phyloP scores from a whole-genome alignment of 148 eudicot species.

The Camellia granthamiana region DNA sequence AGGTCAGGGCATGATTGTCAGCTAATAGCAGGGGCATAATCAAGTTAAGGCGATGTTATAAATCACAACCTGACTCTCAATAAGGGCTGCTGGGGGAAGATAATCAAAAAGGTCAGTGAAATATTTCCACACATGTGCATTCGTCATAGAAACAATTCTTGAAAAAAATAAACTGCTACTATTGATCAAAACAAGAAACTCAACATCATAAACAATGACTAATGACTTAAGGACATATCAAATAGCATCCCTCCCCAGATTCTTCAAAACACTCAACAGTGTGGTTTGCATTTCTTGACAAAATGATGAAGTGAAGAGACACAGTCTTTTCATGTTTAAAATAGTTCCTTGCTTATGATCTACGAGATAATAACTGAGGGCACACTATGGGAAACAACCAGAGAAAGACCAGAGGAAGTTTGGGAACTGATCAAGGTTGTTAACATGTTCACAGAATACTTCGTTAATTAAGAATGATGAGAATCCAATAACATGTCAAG shows the following conservation, averaged over 20 bases:
- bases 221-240: neutral
- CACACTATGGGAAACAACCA: no score
- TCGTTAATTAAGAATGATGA: no score
- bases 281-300: no score
- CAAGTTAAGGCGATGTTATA: neutral
- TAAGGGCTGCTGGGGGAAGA: slow-evolving; percentile 86
- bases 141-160: slow-evolving; percentile 95
- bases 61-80: slow-evolving; percentile 79
- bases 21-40: neutral
- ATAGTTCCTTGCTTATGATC: no score
- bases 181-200: neutral
- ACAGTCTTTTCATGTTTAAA: no score
- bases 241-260: neutral
- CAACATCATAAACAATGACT: neutral
- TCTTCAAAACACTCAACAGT: no score
- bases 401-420: no score
- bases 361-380: no score
- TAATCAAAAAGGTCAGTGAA: slow-evolving; percentile 93
- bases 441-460: no score
- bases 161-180: slow-evolving; percentile 5
- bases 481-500: no score
- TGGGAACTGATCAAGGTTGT: no score
- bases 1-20: slow-evolving; percentile 10
- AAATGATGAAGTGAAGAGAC: no score
- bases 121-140: slow-evolving; percentile 90